Base-by-base conservation (phyloP, 192 early-diverging fungal genomes). In the Martensiomyces pterosporus region DNA sequence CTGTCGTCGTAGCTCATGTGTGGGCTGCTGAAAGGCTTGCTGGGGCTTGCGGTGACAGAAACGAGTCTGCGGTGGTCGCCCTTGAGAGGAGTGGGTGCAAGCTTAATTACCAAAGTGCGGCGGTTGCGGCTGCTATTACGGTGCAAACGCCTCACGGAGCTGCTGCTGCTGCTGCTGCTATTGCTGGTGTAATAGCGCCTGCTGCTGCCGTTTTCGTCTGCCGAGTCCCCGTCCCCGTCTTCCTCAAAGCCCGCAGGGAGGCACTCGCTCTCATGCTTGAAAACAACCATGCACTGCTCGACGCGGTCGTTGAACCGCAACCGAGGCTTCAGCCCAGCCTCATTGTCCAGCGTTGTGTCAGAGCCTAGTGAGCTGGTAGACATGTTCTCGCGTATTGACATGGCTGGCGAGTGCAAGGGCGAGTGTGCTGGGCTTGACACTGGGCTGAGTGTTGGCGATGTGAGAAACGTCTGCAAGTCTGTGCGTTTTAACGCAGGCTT, bases 201-300 rank as follows among this genome's bases (percentile, higher is more conserved):
- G n/a, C n/a, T n/a, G n/a, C n/a, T n/a, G n/a, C n/a, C 43, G 16
- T 27, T n/a, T 17, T 25, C 40, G 39, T 13, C 45, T n/a, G n/a
- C n/a, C n/a, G n/a, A n/a, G 16, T 41, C 50, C 16, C 44, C 53
- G 33, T 67, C 57, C 8, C 50, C 55, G 24, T 49, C 52, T 14
- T 52, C 60, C 35, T 77, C 75, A 41, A 52, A 44, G 44, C 73
- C 75, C 0, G 67, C 66, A 36, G 64, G 63, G 53, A 72, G 39
- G 18, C 58, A 66, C 62, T 77, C 75, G 45, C 60, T 64, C 32
- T 75, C 72, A 43, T 75, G 64, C 24, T 63, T 57, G 43, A 75
- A 75, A 50, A 73, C 60, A 2, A 67, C 69, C 68, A 73, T 73
- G 38, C 76, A 78, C 38, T 78, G 76, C 65, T 78, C 76, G 15